Evolutionary conservation across 495 filamentous ascomycete species (phyloP).

Genomic region (Aspergillus sparsus): DNA sequence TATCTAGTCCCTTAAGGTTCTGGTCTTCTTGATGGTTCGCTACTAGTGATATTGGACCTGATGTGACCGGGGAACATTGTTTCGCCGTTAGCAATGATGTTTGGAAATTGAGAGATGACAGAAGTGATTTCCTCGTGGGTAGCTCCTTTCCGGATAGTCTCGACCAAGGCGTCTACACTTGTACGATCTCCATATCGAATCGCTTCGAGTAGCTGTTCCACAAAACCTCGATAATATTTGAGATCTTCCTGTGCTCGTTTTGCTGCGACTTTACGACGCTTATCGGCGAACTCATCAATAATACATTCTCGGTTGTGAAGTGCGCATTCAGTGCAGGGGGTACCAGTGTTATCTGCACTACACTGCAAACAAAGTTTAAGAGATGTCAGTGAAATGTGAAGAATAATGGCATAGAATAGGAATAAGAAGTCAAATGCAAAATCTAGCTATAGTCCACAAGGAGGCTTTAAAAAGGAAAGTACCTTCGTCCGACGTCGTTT

Average conservation of each 20-base stretch:
- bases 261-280: constrained; percentile 43
- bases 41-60: background rate
- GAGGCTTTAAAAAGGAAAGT: constrained; percentile 8
- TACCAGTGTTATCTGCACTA: constrained; percentile 34
- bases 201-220: constrained; percentile 32
- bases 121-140: constrained; percentile 26
- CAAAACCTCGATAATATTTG: constrained; percentile 30
- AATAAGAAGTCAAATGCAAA: background rate
- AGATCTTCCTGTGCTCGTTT: constrained; percentile 36
- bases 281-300: constrained; percentile 42
- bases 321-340: constrained; percentile 39
- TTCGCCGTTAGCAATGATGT: background rate
- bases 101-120: constrained; percentile 6
- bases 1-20: background rate
- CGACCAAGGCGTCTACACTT: constrained; percentile 28
- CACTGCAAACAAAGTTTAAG: constrained; percentile 12
- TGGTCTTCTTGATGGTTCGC: background rate
- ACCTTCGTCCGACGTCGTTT: constrained; percentile 47
- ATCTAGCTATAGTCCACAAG: background rate
- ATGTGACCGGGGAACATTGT: background rate
- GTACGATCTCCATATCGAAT: constrained; percentile 30
- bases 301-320: constrained; percentile 40
- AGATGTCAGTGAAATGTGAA: background rate
- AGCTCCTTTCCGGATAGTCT: constrained; percentile 30
- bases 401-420: background rate